These are phyloP conservation scores for Suillus spraguei DNA, from an alignment of 768 basidiomycete species.

Conservation along the genomic window DNA sequence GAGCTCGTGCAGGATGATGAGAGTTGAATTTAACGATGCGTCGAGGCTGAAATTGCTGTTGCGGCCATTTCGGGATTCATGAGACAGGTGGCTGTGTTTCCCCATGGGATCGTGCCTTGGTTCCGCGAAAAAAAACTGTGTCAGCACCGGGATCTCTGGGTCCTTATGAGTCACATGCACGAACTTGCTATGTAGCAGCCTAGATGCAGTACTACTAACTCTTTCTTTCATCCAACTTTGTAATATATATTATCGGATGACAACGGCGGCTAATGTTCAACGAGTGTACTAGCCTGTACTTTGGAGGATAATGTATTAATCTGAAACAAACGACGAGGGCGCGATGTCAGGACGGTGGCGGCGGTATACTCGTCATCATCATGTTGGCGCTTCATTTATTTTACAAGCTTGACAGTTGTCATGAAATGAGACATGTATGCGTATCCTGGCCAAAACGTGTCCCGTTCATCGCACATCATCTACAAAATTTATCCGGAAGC, in stretches of 20 bases:
- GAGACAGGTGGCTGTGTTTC: slow-evolving; percentile 33
- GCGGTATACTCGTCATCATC: no score
- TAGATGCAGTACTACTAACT: background rate
- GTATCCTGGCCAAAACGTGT: background rate
- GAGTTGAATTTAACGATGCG: slow-evolving; percentile 12
- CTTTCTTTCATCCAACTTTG: background rate
- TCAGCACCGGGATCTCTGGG: background rate
- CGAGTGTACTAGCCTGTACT: background rate
- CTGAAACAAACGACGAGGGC: background rate
- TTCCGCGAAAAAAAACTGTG: background rate
- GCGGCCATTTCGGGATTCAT: slow-evolving; percentile 19
- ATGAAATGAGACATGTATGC: background rate
- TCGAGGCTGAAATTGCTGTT: slow-evolving; percentile 18
- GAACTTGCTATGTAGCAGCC: background rate
- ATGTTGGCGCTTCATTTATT: background rate
- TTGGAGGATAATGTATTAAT: background rate
- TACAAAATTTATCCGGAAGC: background rate
- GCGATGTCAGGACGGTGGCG: background rate
- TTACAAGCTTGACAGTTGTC: background rate
- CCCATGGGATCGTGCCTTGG: slow-evolving; percentile 26
- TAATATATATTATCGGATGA: background rate
- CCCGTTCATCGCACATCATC: background rate
- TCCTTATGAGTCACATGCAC: background rate
- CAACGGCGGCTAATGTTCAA: no score
- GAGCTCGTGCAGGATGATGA: background rate